These are phyloP conservation scores for Cladosporium sphaerospermum DNA, from an alignment of 2,329 filamentous ascomycete genomes.

Conservation along the genomic window DNA sequence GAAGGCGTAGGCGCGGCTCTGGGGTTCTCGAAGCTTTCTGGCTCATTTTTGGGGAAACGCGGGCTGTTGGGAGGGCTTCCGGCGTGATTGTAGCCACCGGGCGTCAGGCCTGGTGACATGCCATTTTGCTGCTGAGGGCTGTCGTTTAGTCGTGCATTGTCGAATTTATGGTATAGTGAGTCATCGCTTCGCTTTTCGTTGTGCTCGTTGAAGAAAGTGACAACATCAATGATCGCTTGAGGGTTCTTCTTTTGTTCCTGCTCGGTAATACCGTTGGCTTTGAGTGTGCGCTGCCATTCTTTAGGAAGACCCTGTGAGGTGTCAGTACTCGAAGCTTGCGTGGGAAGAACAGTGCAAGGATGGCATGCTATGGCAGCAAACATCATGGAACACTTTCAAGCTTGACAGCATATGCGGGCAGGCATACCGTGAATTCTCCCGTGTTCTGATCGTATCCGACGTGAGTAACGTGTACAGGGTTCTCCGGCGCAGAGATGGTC, in stretches of 20 bases:
- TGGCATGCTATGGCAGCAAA: not conserved
- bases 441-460: conserved; percentile 96
- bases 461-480: conserved; percentile 95
- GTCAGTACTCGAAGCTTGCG: conserved; percentile 7
- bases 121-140: conserved; percentile 30
- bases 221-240: conserved; percentile 89
- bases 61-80: conserved; percentile 77
- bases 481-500: conserved; percentile 94
- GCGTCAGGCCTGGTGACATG: conserved; percentile 23
- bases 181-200: conserved; percentile 75
- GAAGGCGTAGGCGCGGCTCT: conserved; percentile 63
- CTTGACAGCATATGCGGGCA: not conserved
- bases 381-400: not conserved
- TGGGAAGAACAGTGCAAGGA: not conserved
- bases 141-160: conserved; percentile 65
- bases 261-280: conserved; percentile 92
- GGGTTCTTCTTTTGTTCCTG: conserved; percentile 94
- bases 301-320: conserved; percentile 69
- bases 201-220: conserved; percentile 95
- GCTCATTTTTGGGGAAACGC: conserved; percentile 79
- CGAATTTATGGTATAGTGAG: conserved; percentile 92
- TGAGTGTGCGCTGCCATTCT: conserved; percentile 94
- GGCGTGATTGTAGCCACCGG: conserved; percentile 51
- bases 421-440: conserved; percentile 85
- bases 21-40: conserved; percentile 96